These are phyloP conservation scores for Russula dissimulans DNA, from an alignment of 768 basidiomycete genomes.

Conservation along the genomic window DNA sequence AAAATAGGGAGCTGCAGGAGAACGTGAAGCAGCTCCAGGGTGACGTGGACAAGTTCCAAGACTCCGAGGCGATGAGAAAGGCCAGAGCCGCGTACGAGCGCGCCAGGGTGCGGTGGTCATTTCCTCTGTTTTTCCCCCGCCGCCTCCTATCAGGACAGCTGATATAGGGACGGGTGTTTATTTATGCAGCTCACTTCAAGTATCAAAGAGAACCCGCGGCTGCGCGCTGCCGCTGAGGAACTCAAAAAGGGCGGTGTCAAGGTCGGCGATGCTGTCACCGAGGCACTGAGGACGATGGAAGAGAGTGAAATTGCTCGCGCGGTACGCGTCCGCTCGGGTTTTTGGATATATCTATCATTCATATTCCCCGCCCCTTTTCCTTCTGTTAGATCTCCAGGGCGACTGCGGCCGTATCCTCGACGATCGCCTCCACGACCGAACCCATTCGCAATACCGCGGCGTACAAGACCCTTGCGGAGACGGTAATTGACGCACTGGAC, in stretches of 20 bases:
- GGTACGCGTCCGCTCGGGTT: constrained; percentile 34
- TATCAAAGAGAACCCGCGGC: constrained; percentile 90
- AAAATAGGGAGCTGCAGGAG: constrained; percentile 91
- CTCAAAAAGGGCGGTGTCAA: constrained; percentile 83
- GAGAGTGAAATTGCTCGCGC: constrained; percentile 89
- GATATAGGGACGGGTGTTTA: neutral
- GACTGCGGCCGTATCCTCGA: constrained; percentile 75
- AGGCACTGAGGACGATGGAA: constrained; percentile 88
- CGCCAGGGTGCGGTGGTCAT: constrained; percentile 58
- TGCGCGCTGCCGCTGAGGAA: constrained; percentile 90
- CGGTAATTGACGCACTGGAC: constrained; percentile 85
- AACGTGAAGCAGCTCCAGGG: constrained; percentile 97
- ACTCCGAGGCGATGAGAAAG: constrained; percentile 90
- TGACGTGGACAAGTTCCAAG: constrained; percentile 94
- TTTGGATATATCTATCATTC: neutral
- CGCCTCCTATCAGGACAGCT: neutral
- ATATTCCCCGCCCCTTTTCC: neutral
- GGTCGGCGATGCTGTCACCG: constrained; percentile 87
- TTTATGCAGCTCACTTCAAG: constrained; percentile 68
- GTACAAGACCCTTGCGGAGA: constrained; percentile 86
- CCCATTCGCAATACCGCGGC: constrained; percentile 95
- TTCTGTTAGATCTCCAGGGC: constrained; percentile 66
- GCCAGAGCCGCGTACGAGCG: constrained; percentile 90
- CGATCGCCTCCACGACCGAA: constrained; percentile 83
- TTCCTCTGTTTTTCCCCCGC: neutral